phyloP scores from a whole-genome alignment of 2,329 filamentous ascomycete species.

The Tympanopsis confertula region DNA sequence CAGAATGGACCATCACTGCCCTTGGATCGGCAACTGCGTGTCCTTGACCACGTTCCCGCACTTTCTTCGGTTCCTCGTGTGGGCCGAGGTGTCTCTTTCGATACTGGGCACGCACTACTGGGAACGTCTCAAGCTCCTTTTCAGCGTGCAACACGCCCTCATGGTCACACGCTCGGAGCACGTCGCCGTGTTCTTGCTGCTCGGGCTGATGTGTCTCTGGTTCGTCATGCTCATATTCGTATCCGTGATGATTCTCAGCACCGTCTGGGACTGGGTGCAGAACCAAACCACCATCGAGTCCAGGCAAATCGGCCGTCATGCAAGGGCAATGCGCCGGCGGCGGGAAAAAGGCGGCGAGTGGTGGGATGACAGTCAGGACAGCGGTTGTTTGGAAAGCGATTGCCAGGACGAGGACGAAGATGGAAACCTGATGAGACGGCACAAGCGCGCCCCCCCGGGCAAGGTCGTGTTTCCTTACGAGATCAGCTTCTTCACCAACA shows the following conservation, averaged over 20 bases:
- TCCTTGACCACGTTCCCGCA: slow-evolving; percentile 73
- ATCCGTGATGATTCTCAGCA: slow-evolving; percentile 51
- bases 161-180: slow-evolving; percentile 62
- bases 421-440: slow-evolving; percentile 19
- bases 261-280: slow-evolving; percentile 45
- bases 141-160: slow-evolving; percentile 41
- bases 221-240: slow-evolving; percentile 49
- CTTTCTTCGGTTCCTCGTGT: slow-evolving; percentile 69
- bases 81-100: slow-evolving; percentile 53
- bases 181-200: slow-evolving; percentile 42
- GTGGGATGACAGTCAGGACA: neutral
- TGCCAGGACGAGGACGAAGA: slow-evolving; percentile 15
- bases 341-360: slow-evolving; percentile 17
- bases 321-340: slow-evolving; percentile 29
- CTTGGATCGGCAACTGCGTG: slow-evolving; percentile 76
- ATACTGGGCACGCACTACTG: slow-evolving; percentile 22
- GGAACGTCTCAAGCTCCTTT: slow-evolving; percentile 48
- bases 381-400: slow-evolving; percentile 35
- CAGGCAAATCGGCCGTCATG: slow-evolving; percentile 53
- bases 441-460: slow-evolving; percentile 33
- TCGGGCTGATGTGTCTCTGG: slow-evolving; percentile 46
- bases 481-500: slow-evolving; percentile 62
- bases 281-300: slow-evolving; percentile 74
- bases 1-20: slow-evolving; percentile 79
- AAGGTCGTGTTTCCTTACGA: slow-evolving; percentile 75